Evolutionary conservation across 768 basidiomycete species (phyloP).

Genomic region (Boletus subcaerulescens): DNA sequence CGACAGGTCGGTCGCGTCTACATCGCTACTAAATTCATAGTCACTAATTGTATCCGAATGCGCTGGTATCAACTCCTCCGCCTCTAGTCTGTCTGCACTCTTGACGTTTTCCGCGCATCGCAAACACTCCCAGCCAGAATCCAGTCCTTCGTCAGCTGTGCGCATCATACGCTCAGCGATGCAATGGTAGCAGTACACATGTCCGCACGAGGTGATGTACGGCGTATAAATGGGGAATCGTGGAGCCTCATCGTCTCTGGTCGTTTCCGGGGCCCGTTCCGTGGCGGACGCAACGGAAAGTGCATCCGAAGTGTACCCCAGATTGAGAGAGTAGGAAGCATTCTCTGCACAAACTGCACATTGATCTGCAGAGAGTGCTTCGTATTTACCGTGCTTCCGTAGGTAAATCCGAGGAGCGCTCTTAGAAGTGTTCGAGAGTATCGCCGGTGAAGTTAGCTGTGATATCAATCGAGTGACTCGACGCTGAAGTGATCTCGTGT

Average conservation of each 20-base stretch:
- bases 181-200: conserved; percentile 93
- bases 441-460: conserved; percentile 26
- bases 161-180: conserved; percentile 79
- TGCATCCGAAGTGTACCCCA: conserved; percentile 51
- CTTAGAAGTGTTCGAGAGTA: conserved; percentile 30
- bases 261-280: conserved; percentile 10
- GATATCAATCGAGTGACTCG: conserved; percentile 40
- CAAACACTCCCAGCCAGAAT: conserved; percentile 76
- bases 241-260: conserved; percentile 36
- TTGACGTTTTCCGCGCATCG: conserved; percentile 69
- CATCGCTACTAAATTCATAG: conserved; percentile 56
- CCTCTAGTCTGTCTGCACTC: conserved; percentile 55
- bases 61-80: conserved; percentile 22
- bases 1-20: conserved; percentile 49
- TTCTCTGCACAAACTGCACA: conserved; percentile 91
- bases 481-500: conserved; percentile 61
- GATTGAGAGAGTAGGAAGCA: conserved; percentile 56
- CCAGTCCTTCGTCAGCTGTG: conserved; percentile 57
- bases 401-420: conserved; percentile 6
- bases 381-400: conserved; percentile 56
- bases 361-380: conserved; percentile 64
- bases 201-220: conserved; percentile 80
- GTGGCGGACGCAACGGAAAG: conserved; percentile 34
- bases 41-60: conserved; percentile 42
- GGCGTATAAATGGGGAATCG: conserved; percentile 75